Base-by-base conservation (phyloP, 2,329 filamentous ascomycete species). In the Grosmannia clavigera region DNA sequence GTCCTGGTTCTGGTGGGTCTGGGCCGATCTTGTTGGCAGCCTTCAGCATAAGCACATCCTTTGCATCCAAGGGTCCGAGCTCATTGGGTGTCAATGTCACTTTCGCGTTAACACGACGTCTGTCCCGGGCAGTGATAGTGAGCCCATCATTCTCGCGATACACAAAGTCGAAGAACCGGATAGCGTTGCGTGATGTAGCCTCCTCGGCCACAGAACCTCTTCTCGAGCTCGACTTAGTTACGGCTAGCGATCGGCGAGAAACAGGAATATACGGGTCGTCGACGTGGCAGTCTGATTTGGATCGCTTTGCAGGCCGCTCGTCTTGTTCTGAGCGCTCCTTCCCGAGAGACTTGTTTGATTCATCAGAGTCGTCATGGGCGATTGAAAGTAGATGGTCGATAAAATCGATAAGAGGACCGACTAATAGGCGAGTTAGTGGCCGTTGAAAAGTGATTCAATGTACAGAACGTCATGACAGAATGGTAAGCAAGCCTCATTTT, bases 281-380 rank as follows among this genome's bases (percentile, higher is more conserved):
- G 10, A 48, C 2, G 12, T 60, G 48, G 14, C 54, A 57, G n/a
- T 40, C 10, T 2, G 46, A 19, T 43, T 50, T 64, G 7, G 55
- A 51, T 2, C 65, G 63, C 50, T 67, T 67, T 2, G 60, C 51
- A 7, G 65, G 62, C 29, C 58, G 63, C 55, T 58, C 33, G 16
- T 25, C 50, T 16, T 22, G 31, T 2, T 58, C 31, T 11, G 54
- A 27, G 11, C 59, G 27, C 5, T 33, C 38, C n/a, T 59, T 33
- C 29, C 43, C 54, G 40, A 27, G 31, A 16, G 14, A 16, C 5
- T 11, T 3, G 40, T 19, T 10, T 4, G n/a, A 48, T 10, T 35
- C 16, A 14, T 46, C 3, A 12, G 12, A 12, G 27, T 4, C 22
- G 12, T 25, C 31, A 5, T 54, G 22, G 3, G 12, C 35, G 2